Conservation (phyloP, 805 yeast genomes). For the Metahyphopichia silvanorum region DNA sequence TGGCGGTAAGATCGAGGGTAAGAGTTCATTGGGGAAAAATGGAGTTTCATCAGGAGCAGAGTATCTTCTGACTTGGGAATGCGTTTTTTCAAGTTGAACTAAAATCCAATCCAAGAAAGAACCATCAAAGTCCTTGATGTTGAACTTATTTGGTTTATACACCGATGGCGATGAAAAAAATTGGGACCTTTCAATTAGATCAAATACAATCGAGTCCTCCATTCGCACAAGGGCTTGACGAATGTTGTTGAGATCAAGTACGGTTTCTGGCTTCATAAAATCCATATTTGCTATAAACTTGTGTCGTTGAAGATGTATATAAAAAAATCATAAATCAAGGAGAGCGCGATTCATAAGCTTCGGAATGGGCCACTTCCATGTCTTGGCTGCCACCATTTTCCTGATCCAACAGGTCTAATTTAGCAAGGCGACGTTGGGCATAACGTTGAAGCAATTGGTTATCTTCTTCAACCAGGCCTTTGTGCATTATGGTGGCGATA, state of each 20-base stretch:
- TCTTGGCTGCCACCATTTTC: no score
- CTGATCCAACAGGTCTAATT: no score
- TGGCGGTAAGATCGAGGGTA: conserved; percentile 76
- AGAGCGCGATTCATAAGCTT: no score
- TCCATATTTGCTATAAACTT: conserved; percentile 51
- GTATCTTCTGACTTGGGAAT: conserved; percentile 78
- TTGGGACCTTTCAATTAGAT: conserved; percentile 89
- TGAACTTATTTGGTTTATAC: conserved; percentile 55
- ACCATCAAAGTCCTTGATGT: conserved; percentile 68
- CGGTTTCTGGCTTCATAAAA: conserved; percentile 78
- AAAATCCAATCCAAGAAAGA: conserved; percentile 87
- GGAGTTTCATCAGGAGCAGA: conserved; percentile 95
- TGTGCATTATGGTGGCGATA: not conserved
- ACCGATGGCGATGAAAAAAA: conserved; percentile 73
- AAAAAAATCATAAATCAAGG: no score
- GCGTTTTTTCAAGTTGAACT: conserved; percentile 61
- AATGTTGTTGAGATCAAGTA: conserved; percentile 75
- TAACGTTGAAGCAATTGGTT: conserved; percentile 27
- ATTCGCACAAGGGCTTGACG: conserved; percentile 81
- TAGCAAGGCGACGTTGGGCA: conserved; percentile 24
- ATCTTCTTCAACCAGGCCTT: conserved; percentile 14
- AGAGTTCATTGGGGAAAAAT: conserved; percentile 68
- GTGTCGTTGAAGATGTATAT: no score
- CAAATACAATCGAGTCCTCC: conserved; percentile 96
- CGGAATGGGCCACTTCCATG: no score